Conservation (phyloP, 2,329 filamentous ascomycete species). For the Aspergillus oerlinghausenensis region DNA sequence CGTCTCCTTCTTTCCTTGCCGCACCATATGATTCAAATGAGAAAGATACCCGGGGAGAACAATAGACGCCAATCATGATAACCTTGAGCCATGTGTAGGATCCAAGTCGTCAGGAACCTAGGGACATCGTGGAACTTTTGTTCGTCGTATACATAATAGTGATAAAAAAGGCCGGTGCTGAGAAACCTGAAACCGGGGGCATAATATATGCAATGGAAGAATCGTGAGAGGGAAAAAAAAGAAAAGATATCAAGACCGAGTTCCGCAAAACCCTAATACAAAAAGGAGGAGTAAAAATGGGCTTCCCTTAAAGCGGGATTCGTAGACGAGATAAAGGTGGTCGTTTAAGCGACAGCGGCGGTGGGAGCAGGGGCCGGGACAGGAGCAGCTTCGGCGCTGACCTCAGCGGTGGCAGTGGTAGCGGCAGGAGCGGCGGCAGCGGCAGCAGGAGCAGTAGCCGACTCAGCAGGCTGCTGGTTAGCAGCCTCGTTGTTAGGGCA, state of each 20-base stretch:
- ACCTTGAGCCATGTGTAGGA: slow-evolving; percentile 30
- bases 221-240: slow-evolving; percentile 19
- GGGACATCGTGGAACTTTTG: slow-evolving; percentile 39
- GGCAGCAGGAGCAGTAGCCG: slow-evolving; percentile 32
- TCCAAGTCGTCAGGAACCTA: slow-evolving; percentile 30
- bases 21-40: slow-evolving; percentile 28
- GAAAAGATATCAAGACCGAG: slow-evolving; percentile 18
- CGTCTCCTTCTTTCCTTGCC: slow-evolving; percentile 33
- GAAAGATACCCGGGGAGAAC: slow-evolving; percentile 34
- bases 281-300: slow-evolving; percentile 17
- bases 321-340: slow-evolving; percentile 8
- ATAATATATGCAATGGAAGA: slow-evolving; percentile 40
- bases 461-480: slow-evolving; percentile 31
- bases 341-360: slow-evolving; percentile 41
- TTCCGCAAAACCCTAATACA: slow-evolving; percentile 30
- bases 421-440: slow-evolving; percentile 28
- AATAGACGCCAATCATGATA: slow-evolving; percentile 42
- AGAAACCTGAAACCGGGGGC: slow-evolving; percentile 24
- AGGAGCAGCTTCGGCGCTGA: slow-evolving; percentile 30
- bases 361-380: slow-evolving; percentile 38
- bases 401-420: slow-evolving; percentile 31
- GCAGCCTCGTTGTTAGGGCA: slow-evolving; percentile 70
- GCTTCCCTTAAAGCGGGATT: slow-evolving; percentile 14
- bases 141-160: slow-evolving; percentile 41
- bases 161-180: slow-evolving; percentile 24